phyloP scores from a whole-genome alignment of 768 basidiomycete species.

The Aureoboletus auriporus region DNA sequence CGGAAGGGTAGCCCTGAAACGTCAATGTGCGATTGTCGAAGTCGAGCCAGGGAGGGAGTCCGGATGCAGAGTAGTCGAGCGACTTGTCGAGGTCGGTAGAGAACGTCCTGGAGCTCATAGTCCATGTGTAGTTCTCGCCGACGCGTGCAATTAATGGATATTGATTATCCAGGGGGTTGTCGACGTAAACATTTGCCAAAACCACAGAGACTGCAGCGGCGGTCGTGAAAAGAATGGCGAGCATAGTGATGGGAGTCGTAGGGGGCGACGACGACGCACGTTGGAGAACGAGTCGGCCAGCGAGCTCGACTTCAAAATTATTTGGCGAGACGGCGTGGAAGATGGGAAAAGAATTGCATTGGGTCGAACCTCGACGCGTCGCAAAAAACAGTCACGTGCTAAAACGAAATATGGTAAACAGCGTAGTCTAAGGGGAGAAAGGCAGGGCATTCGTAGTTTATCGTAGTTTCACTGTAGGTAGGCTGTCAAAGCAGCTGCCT shows the following conservation, averaged over 20 bases:
- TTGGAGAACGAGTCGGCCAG: constrained; percentile 51
- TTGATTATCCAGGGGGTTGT: constrained; percentile 65
- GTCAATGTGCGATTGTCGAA: constrained; percentile 61
- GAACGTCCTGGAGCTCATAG: constrained; percentile 66
- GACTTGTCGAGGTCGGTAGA: constrained; percentile 39
- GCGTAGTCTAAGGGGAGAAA: constrained; percentile 23
- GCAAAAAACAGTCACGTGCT: constrained; percentile 26
- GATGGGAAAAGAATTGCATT: constrained; percentile 9
- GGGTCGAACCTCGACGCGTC: constrained; percentile 15
- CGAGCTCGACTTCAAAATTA: constrained; percentile 41
- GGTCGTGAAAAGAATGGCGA: constrained; percentile 54
- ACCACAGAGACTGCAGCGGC: constrained; percentile 36
- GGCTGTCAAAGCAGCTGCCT: constrained; percentile 66
- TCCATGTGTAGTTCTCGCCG: constrained; percentile 62
- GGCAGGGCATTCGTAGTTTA: constrained; percentile 8
- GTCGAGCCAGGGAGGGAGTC: constrained; percentile 71
- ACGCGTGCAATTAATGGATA: constrained; percentile 75
- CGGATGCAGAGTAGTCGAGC: constrained; percentile 48
- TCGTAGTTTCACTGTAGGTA: constrained; percentile 33
- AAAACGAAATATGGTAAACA: constrained; percentile 8
- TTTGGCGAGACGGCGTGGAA: constrained; percentile 5
- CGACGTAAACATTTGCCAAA: constrained; percentile 47
- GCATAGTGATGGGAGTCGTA: constrained; percentile 60
- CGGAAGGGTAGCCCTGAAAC: constrained; percentile 66
- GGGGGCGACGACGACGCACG: constrained; percentile 36